Evolutionary conservation across 768 basidiomycete genomes (phyloP).

Genomic region (Lactarius deliciosus): DNA sequence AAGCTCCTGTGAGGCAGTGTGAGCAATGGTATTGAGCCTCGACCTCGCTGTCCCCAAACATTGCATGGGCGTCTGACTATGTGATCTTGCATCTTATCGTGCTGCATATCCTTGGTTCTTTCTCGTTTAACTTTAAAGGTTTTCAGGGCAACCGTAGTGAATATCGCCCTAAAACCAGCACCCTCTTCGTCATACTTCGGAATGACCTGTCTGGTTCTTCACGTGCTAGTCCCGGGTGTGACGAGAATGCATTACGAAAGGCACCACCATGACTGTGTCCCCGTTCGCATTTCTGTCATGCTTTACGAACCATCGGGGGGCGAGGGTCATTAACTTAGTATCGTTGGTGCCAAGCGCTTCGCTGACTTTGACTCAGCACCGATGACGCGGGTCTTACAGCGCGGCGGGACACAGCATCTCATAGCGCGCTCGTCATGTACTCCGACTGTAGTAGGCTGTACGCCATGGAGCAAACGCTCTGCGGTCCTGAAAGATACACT

Average conservation of each 20-base stretch:
- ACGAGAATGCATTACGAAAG: not conserved
- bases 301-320: not conserved
- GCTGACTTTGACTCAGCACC: slow-evolving; percentile 14
- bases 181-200: not conserved
- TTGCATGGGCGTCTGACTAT: not conserved
- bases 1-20: no score
- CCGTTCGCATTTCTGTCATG: not conserved
- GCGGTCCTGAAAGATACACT: not conserved
- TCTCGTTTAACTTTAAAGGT: not conserved
- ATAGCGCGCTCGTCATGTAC: not conserved
- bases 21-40: not conserved
- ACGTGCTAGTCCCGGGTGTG: not conserved
- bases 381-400: not conserved
- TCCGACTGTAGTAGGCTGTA: not conserved
- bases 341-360: not conserved
- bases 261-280: not conserved
- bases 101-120: not conserved
- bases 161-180: not conserved
- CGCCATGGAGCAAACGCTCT: slow-evolving; percentile 10
- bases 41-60: not conserved
- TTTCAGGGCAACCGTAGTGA: not conserved
- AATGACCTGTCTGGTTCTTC: not conserved
- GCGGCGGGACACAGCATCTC: not conserved
- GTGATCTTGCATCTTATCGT: not conserved
- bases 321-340: slow-evolving; percentile 1